Percentiles rank a stretch among this genome's conserved stretches.
Evolutionary conservation across 2,329 filamentous ascomycete genomes (phyloP).

Genomic region (Verticillium isaacii): DNA sequence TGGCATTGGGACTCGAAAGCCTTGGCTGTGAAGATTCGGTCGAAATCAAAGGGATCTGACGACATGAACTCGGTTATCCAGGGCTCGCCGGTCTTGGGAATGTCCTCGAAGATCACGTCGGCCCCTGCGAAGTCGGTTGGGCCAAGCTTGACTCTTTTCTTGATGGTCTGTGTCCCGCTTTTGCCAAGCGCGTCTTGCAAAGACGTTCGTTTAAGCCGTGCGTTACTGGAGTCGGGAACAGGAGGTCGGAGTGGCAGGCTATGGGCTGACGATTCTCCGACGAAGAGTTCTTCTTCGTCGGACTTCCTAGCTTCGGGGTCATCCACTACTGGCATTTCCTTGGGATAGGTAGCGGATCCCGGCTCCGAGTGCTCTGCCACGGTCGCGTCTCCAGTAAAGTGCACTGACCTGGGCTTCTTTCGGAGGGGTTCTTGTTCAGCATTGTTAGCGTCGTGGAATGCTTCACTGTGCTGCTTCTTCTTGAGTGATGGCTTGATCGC

Average conservation of each 20-base stretch:
- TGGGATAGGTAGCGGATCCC: constrained; percentile 12
- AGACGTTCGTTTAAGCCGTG: neutral
- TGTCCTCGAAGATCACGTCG: constrained; percentile 17
- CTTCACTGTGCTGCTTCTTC: neutral
- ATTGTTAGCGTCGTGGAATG: neutral
- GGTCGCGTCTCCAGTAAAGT: constrained; percentile 10
- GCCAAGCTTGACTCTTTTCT: constrained; percentile 18
- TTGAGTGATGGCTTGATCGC: neutral
- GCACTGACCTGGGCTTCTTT: constrained; percentile 22
- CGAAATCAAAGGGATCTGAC: constrained; percentile 22
- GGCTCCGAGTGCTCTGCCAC: neutral
- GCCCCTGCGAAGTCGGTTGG: constrained; percentile 5
- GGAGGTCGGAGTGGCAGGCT: neutral
- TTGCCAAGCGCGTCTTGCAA: neutral
- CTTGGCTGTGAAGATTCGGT: constrained; percentile 26
- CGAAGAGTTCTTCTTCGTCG: neutral
- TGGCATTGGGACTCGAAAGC: constrained; percentile 19
- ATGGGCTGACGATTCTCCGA: neutral
- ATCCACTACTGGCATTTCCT: constrained; percentile 12
- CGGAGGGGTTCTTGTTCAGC: neutral
- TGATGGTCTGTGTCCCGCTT: constrained; percentile 8
- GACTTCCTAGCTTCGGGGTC: constrained; percentile 17
- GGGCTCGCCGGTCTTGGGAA: constrained; percentile 11
- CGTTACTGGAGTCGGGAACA: neutral
- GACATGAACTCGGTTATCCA: constrained; percentile 23